Conservation (phyloP, 257 asterid species). For the Thymus mandschuricus region DNA sequence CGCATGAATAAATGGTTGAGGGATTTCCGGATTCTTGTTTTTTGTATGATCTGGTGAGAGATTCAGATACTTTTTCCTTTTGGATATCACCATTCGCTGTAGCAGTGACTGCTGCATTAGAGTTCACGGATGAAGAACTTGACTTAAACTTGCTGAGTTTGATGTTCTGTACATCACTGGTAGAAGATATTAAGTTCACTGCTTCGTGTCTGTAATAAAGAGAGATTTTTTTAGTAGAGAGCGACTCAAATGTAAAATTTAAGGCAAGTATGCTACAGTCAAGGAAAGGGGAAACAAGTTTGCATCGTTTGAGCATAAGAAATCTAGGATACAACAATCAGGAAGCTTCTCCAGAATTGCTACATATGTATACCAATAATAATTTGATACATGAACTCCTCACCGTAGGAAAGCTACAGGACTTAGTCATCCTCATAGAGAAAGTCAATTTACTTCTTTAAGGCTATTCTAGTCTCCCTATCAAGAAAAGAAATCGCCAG, state of each 20-base stretch:
- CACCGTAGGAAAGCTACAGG: neutral
- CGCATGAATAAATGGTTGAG: constrained; percentile 27
- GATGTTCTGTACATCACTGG: constrained; percentile 24
- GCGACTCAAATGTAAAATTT: neutral
- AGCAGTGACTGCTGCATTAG: constrained; percentile 31
- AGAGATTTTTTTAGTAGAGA: constrained; percentile 12
- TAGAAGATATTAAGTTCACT: constrained; percentile 22
- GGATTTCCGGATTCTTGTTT: constrained; percentile 34
- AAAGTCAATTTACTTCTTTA: constrained; percentile 10
- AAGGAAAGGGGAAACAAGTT: constrained; percentile 9
- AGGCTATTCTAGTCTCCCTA: neutral
- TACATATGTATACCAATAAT: constrained; percentile 3
- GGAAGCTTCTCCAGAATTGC: constrained; percentile 7
- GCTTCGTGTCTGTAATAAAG: constrained; percentile 47
- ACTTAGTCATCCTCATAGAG: neutral
- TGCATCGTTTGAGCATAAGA: constrained; percentile 15
- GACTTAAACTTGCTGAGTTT: constrained; percentile 25
- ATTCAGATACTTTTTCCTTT: constrained; percentile 35
- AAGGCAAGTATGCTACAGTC: neutral
- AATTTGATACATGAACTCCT: neutral
- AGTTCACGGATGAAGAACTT: constrained; percentile 39
- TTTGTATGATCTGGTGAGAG: constrained; percentile 33
- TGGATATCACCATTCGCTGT: constrained; percentile 31
- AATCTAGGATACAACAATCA: constrained; percentile 12
- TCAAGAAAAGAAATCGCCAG: neutral